Conservation (phyloP, 441 rosid species). For the Pelargonium fulgidum region DNA sequence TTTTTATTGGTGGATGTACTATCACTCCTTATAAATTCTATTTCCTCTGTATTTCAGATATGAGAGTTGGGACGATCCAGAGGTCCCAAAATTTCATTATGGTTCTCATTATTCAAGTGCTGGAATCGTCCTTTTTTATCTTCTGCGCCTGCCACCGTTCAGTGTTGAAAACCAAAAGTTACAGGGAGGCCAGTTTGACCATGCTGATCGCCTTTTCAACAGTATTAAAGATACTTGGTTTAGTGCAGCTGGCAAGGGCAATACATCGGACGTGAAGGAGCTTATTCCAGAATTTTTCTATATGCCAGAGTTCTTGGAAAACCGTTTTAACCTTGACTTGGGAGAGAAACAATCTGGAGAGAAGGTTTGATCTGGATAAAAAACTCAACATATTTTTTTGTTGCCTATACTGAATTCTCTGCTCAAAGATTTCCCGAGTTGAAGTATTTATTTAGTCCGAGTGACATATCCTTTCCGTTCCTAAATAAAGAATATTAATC, state of each 20-base stretch:
- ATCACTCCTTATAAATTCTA: constrained; percentile 6
- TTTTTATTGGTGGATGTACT: neutral
- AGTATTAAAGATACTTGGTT: constrained; percentile 93
- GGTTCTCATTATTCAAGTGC: constrained; percentile 99
- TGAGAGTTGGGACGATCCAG: constrained; percentile 99
- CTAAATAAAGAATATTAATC: neutral
- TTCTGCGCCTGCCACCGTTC: constrained; percentile 96
- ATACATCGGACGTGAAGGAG: constrained; percentile 99
- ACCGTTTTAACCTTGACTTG: constrained; percentile 77
- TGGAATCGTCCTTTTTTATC: constrained; percentile 98
- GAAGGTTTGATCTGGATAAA: constrained; percentile 53
- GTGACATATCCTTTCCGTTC: too few species aligned
- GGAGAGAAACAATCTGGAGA: constrained; percentile 99
- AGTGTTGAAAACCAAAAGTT: constrained; percentile 97
- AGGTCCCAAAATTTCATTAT: constrained; percentile 98
- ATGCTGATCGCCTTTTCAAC: constrained; percentile 99
- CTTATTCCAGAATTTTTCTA: constrained; percentile 99
- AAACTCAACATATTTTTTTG: neutral
- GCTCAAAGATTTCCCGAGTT: too few species aligned
- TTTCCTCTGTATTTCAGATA: constrained; percentile 50
- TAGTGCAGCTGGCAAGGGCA: constrained; percentile 99
- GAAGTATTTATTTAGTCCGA: too few species aligned
- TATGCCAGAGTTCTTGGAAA: constrained; percentile 95
- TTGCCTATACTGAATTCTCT: neutral
- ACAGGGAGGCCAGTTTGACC: constrained; percentile 99